Conservation (phyloP, 257 asterid genomes). For the Nicotiana undulata region DNA sequence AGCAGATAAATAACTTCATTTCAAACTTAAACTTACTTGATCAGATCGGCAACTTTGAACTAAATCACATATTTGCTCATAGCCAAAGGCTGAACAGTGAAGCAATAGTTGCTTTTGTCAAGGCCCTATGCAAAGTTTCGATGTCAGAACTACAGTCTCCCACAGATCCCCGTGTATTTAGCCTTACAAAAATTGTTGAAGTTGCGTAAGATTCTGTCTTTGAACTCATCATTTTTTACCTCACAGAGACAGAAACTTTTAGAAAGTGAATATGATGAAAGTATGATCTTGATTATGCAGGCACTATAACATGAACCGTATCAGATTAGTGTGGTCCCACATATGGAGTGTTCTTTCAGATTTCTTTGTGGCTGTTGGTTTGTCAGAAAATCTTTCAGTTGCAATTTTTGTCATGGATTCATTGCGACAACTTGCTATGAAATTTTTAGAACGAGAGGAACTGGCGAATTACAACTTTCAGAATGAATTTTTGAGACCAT, state of each 20-base stretch:
- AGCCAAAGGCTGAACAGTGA: conserved; percentile 97
- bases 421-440: conserved; percentile 94
- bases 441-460: conserved; percentile 95
- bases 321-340: conserved; percentile 96
- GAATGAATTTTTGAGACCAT: conserved; percentile 93
- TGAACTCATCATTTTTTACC: conserved; percentile 19
- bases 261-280: conserved; percentile 11
- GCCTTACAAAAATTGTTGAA: conserved; percentile 99
- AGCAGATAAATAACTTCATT: conserved; percentile 84
- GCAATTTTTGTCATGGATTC: conserved; percentile 99
- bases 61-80: conserved; percentile 97
- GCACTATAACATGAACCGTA: conserved; percentile 98
- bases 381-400: conserved; percentile 95
- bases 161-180: conserved; percentile 96
- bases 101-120: conserved; percentile 92
- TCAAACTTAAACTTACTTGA: conserved; percentile 89
- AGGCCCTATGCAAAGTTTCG: conserved; percentile 91
- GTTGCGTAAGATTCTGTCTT: conserved; percentile 94
- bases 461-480: conserved; percentile 97
- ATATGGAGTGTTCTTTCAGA: conserved; percentile 97
- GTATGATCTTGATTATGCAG: conserved; percentile 43
- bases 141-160: conserved; percentile 98
- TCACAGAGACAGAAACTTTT: not conserved
- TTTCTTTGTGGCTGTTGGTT: conserved; percentile 90
- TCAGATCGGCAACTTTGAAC: conserved; percentile 92